Base-by-base conservation (phyloP, 495 filamentous ascomycete species). In the Neurospora cerealis region DNA sequence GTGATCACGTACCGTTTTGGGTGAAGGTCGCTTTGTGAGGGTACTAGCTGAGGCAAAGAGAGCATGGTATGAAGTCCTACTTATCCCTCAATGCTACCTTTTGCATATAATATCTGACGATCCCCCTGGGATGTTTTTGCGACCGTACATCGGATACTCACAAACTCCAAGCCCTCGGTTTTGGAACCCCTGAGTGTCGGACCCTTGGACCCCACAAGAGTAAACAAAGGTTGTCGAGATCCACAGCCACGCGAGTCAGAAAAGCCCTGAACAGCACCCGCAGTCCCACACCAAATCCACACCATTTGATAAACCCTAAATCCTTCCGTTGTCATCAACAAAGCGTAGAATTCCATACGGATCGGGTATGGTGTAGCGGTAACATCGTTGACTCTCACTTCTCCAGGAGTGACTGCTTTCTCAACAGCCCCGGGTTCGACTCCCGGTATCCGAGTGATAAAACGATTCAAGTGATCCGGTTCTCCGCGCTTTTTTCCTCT, bases 1-100 rank as follows among this genome's bases (percentile, higher is more conserved):
- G 81, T 75, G 81, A 83, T 72, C 80, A 83, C 76, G 81, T 80
- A 13, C 82, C 80, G 4, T 5, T 84, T 36, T 81, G 73, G 78
- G 73, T 80, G 11, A 74, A 79, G 75, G 1, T 78, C 13, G 54
- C 28, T 62, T 62, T 34, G 28, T 62, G 54, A 62, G 15, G 54
- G 28, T 17, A 34, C 15, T 54, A 28, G 11, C 21, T 54, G 48
- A 28, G 46, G 46, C 21, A 54, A 32, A 62, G 28, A 19, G 54
- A 4, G 5, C 15, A 32, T 28, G 21, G 48, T 24, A 15, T 15
- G 11, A 54, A 28, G 10, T 54, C 21, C 21, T 11, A 54, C 21
- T 54, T 54, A 28, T 54, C 48, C 21, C 48, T 54, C 11, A 28
- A 28, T 24, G 21, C 6, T 54, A 15, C 11, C 11, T 28, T 28